Conservation (phyloP, 176 grass and related monocot genomes). For the Themeda triandra region DNA sequence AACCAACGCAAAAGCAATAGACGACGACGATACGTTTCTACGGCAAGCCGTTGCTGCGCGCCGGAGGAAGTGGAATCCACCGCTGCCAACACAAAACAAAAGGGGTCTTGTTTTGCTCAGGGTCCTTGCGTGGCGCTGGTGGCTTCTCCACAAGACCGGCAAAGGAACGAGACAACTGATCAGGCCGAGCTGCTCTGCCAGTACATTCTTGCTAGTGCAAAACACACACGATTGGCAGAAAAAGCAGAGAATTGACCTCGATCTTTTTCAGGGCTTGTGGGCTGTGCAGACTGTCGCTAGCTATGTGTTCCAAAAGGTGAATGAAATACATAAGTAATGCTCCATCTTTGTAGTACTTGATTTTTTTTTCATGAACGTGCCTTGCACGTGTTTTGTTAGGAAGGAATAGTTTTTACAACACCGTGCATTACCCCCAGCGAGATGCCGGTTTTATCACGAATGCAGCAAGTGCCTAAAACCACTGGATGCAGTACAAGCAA, state of each 20-base stretch:
- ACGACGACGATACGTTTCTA: not conserved
- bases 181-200: not conserved
- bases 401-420: too few relatives aligned
- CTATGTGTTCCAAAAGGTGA: not conserved
- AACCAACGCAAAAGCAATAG: not conserved
- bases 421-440: too few relatives aligned
- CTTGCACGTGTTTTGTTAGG: too few relatives aligned
- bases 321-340: not conserved
- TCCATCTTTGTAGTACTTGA: not conserved
- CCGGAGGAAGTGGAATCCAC: slow-evolving; percentile 36
- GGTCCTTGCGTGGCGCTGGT: not conserved
- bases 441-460: too few relatives aligned
- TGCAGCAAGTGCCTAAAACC: too few relatives aligned
- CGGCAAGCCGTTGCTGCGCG: not conserved
- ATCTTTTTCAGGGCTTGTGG: not conserved
- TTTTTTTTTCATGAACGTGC: too few relatives aligned
- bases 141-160: slow-evolving; percentile 23
- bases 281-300: not conserved
- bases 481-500: too few relatives aligned
- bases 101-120: not conserved
- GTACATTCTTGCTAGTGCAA: not conserved
- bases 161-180: not conserved
- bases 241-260: not conserved
- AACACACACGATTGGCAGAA: not conserved
- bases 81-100: slow-evolving; percentile 7